Evolutionary conservation across 2,329 filamentous ascomycete genomes (phyloP).

Genomic region (Diaporthe nobilis): DNA sequence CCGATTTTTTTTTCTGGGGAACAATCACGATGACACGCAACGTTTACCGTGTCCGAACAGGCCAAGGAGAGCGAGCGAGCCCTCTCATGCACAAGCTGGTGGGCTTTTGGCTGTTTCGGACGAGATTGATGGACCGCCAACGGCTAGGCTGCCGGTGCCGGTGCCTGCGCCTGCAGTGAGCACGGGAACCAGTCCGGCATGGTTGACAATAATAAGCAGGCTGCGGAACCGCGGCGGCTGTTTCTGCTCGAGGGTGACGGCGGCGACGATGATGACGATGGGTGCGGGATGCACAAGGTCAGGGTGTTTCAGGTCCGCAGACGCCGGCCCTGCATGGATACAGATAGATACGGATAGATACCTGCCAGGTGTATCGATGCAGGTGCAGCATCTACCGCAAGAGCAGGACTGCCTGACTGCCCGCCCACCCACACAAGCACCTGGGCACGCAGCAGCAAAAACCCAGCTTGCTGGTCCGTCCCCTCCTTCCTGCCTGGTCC

Average conservation of each 20-base stretch:
- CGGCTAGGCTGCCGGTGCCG: background rate
- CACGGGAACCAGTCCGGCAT: background rate
- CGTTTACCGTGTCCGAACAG: background rate
- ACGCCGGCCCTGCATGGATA: slow-evolving; percentile 20
- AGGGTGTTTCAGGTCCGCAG: slow-evolving; percentile 31
- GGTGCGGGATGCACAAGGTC: slow-evolving; percentile 15
- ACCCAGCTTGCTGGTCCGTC: slow-evolving; percentile 28
- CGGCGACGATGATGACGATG: slow-evolving; percentile 10
- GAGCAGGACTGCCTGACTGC: background rate
- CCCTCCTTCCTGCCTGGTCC: slow-evolving; percentile 29
- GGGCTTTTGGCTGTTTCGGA: slow-evolving; percentile 10
- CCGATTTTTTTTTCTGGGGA: slow-evolving; percentile 30
- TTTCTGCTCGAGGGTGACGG: background rate
- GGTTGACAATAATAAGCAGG: background rate
- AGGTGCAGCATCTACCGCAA: background rate
- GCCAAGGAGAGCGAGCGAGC: background rate
- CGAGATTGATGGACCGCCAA: slow-evolving; percentile 9
- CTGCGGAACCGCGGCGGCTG: background rate
- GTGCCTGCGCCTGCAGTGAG: background rate
- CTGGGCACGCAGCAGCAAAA: background rate
- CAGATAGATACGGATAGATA: slow-evolving; percentile 2
- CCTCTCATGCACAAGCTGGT: background rate
- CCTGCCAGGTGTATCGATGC: background rate
- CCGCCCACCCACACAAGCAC: background rate
- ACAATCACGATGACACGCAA: slow-evolving; percentile 22